Conservation (phyloP, 805 yeast genomes). For the Jamesozyma gamospora region DNA sequence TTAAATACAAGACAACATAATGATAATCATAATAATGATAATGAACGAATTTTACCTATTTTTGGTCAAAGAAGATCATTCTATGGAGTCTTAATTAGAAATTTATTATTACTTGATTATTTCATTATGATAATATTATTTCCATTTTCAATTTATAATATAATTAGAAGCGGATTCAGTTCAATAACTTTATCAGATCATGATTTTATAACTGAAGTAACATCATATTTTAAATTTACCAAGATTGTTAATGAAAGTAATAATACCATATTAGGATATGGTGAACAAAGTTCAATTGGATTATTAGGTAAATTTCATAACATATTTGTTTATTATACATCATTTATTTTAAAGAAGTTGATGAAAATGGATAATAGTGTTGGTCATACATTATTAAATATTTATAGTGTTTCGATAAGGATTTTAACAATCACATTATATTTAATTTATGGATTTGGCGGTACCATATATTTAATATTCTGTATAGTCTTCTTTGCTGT, state of each 20-base stretch:
- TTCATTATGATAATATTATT: slow-evolving; percentile 20
- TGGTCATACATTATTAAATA: neutral
- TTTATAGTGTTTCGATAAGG: slow-evolving; percentile 16
- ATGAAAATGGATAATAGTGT: neutral
- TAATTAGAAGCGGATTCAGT: slow-evolving; percentile 21
- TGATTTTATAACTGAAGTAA: slow-evolving; percentile 22
- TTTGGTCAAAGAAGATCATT: slow-evolving; percentile 16
- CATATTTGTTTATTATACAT: slow-evolving; percentile 20
- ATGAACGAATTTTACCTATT: slow-evolving; percentile 6
- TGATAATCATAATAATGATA: neutral
- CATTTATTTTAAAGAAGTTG: slow-evolving; percentile 10
- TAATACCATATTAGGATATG: slow-evolving; percentile 8
- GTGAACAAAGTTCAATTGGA: slow-evolving; percentile 10
- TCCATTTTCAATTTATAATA: slow-evolving; percentile 27
- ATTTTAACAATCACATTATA: slow-evolving; percentile 14
- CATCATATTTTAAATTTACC: slow-evolving; percentile 16
- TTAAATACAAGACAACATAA: neutral
- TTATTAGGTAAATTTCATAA: slow-evolving; percentile 27
- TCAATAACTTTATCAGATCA: slow-evolving; percentile 23
- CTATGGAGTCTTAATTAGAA: slow-evolving; percentile 17
- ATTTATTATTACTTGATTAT: slow-evolving; percentile 23
- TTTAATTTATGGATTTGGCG: slow-evolving; percentile 21
- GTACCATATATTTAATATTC: slow-evolving; percentile 22
- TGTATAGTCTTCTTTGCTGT: slow-evolving; percentile 25
- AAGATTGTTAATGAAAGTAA: slow-evolving; percentile 25